Conservation (phyloP, 495 filamentous ascomycete genomes). For the Penicillium antarcticum region DNA sequence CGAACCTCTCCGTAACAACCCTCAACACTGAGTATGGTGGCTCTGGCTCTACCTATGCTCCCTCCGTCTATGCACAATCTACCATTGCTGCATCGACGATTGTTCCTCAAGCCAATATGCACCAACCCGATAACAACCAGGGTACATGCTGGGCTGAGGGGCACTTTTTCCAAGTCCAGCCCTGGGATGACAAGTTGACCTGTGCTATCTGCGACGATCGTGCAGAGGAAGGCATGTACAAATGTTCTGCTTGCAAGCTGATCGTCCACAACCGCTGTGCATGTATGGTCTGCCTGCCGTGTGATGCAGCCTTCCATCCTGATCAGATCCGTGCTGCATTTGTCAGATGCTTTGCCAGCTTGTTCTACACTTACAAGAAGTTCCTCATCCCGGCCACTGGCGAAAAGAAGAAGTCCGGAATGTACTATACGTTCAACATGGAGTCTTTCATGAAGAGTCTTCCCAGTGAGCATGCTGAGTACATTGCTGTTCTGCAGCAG, state of each 20-base stretch:
- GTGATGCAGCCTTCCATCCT: constrained; percentile 82
- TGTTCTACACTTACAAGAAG: constrained; percentile 95
- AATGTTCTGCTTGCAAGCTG: constrained; percentile 74
- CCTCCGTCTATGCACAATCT: constrained; percentile 92
- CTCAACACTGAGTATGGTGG: constrained; percentile 71
- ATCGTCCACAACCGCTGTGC: constrained; percentile 79
- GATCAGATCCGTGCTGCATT: constrained; percentile 92
- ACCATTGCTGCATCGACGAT: constrained; percentile 98
- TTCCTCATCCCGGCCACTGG: constrained; percentile 68
- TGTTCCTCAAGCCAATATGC: constrained; percentile 84
- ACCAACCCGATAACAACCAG: constrained; percentile 82
- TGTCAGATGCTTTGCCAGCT: constrained; percentile 86
- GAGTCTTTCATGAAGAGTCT: constrained; percentile 87
- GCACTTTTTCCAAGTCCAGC: constrained; percentile 77
- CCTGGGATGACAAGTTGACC: constrained; percentile 61
- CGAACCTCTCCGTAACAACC: constrained; percentile 80
- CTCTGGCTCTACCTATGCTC: constrained; percentile 80
- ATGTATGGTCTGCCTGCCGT: constrained; percentile 77
- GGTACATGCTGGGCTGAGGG: constrained; percentile 90
- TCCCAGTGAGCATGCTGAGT: constrained; percentile 87
- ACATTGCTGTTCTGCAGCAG: constrained; percentile 80
- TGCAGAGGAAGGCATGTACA: constrained; percentile 86
- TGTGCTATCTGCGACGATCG: constrained; percentile 90
- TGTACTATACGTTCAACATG: constrained; percentile 93
- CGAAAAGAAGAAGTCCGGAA: constrained; percentile 81